Base-by-base conservation (phyloP, 345 rosid species). In the Hevea brasiliensis region DNA sequence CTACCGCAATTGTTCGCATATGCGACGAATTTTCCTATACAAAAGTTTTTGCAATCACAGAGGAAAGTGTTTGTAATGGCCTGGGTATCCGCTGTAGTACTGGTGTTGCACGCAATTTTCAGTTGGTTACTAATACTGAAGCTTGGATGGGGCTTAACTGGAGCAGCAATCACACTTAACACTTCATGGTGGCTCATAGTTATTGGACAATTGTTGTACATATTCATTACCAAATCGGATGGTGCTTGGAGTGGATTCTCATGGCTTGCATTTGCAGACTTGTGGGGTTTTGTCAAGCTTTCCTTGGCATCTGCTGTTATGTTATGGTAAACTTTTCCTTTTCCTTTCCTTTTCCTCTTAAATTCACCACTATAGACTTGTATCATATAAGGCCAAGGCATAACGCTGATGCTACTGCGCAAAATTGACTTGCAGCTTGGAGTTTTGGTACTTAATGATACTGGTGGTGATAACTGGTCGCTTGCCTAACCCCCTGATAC, bases 231-330 rank as follows among this genome's bases (percentile, higher is more conserved):
- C 74, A 86, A 78, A 32, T 90, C 99, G 1, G 98, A 90, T 53
- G 98, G 98, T 54, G 97, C 99, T 0, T 95, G 98, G 99, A 84
- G 63, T 82, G 98, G 98, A 41, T 89, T 95, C 81, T 89, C 98
- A 0, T 84, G 89, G 91, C 87, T 90, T 7, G 99, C 99, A 6
- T 95, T 95, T 74, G 63, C 81, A 0, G 92, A 90, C 74, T 85
- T 95, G 51, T 88, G 81, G 70, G 97, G 89, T 0, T 95, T 95
- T 69, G 79, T 90, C 80, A 95, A 89, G 87, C 90, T 95, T 26
- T 92, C 99, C 12, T 68, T 92, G 61, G 96, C 97, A 20, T 92
- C 99, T 65, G 97, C 98, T 24, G 81, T 92, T 48, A 95, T 95
- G 98, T 81, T 94, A 66, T 92, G 98, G 97, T 89, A 83, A 67